phyloP scores from a whole-genome alignment of 176 grass and related monocot genomes.

The Lolium multiflorum region DNA sequence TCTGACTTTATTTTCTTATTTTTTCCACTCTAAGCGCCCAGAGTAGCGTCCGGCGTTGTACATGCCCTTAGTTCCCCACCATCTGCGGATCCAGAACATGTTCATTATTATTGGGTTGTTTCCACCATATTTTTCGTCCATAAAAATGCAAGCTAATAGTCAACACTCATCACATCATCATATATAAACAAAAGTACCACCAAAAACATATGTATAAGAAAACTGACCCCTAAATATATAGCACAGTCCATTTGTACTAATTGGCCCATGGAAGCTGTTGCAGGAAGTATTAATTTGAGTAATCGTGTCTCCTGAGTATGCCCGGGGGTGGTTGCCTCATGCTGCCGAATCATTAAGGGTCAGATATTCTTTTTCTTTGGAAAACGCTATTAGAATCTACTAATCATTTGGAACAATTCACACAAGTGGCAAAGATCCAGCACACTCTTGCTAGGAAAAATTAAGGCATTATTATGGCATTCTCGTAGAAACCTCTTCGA shows the following conservation, averaged over 20 bases:
- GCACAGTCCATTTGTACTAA: not conserved
- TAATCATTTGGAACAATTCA: not conserved
- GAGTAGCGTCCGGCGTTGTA: accelerated
- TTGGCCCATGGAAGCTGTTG: not conserved
- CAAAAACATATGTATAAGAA: not conserved
- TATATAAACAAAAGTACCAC: not conserved
- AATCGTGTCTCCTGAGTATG: not conserved
- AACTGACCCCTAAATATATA: not conserved
- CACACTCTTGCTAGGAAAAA: not conserved
- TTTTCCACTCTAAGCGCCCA: no score
- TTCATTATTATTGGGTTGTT: not conserved
- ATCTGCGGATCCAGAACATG: not conserved
- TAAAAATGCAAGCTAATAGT: not conserved
- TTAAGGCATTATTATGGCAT: no score
- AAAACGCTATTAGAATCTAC: not conserved
- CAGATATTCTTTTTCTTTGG: not conserved
- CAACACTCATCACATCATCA: not conserved
- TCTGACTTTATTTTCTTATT: no score
- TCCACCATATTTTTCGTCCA: slow-evolving; percentile 1
- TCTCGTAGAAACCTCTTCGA: no score
- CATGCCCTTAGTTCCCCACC: not conserved
- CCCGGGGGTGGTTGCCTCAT: not conserved
- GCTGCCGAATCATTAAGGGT: not conserved
- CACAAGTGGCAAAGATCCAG: not conserved
- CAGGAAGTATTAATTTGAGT: not conserved